A percentile compares a stretch with the other conserved stretches of the same genome.
Conservation (phyloP, 2,329 filamentous ascomycete species). For the Emmonsiellopsis sp. region DNA sequence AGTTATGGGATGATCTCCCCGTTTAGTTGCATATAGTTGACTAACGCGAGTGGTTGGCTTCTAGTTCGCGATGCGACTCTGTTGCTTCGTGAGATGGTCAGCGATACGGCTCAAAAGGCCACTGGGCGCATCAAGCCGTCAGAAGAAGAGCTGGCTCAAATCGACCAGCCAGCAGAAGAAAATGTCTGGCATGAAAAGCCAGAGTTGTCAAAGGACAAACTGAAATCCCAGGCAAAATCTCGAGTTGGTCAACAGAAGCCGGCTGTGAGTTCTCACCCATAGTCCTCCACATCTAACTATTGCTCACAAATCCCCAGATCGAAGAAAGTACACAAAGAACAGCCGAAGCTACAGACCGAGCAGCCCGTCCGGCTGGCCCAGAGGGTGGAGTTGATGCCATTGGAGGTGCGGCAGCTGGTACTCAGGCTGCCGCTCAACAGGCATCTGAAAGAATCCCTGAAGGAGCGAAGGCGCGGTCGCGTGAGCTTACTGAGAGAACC, state of each 20-base stretch:
- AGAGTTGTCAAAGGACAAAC: conserved; percentile 57
- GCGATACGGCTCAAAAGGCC: conserved; percentile 75
- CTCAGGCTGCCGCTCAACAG: conserved; percentile 39
- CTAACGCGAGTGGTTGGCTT: conserved; percentile 8
- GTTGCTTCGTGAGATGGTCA: conserved; percentile 80
- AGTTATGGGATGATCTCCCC: conserved; percentile 4
- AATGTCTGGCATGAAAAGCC: conserved; percentile 91
- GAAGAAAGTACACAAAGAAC: conserved; percentile 49
- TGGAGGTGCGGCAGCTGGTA: conserved; percentile 26
- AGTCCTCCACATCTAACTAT: not conserved
- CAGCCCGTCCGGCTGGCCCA: conserved; percentile 19
- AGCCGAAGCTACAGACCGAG: conserved; percentile 43
- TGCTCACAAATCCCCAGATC: conserved; percentile 4
- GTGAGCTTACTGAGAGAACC: conserved; percentile 35
- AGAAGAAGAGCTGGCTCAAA: conserved; percentile 63
- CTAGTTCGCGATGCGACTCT: conserved; percentile 69
- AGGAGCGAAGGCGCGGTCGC: conserved; percentile 37
- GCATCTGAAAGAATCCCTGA: conserved; percentile 56
- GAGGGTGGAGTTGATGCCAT: not conserved
- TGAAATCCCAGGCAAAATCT: conserved; percentile 60
- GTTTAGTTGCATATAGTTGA: conserved; percentile 6
- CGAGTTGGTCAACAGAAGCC: conserved; percentile 49
- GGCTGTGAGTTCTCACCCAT: conserved; percentile 30
- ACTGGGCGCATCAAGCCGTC: conserved; percentile 66
- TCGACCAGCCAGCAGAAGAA: conserved; percentile 77